Conservation (phyloP, 106 monocot genomes). For the Xerophyta viscosa region DNA sequence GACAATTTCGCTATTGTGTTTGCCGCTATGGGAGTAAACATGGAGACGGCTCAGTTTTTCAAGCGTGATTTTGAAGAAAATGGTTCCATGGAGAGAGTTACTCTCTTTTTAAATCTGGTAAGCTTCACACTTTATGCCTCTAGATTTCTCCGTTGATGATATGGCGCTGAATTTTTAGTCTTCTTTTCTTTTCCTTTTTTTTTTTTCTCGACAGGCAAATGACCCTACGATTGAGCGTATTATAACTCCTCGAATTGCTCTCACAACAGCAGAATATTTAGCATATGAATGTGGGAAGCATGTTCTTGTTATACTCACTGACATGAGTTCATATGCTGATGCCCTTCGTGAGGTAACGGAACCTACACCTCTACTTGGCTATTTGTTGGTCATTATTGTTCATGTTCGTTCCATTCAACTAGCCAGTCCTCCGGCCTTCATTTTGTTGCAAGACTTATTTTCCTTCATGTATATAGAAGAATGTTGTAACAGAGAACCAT, state of each 20-base stretch:
- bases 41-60: conserved; percentile 99
- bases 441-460: no score
- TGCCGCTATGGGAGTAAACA: conserved; percentile 99
- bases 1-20: conserved; percentile 97
- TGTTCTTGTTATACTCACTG: conserved; percentile 94
- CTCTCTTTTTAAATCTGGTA: conserved; percentile 97
- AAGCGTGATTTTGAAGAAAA: conserved; percentile 99
- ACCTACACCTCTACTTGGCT: not conserved
- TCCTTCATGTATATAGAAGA: no score
- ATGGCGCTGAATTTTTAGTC: no score
- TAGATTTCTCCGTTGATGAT: no score
- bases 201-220: conserved; percentile 61
- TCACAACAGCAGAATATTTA: conserved; percentile 95
- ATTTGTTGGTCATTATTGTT: no score
- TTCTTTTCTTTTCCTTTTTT: conserved; percentile 3
- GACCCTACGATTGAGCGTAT: conserved; percentile 98
- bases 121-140: not conserved
- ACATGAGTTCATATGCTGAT: conserved; percentile 99
- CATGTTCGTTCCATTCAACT: no score
- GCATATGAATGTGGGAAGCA: conserved; percentile 99
- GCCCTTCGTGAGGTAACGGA: conserved; percentile 91
- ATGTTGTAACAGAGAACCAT: no score
- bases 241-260: conserved; percentile 95
- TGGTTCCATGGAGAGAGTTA: conserved; percentile 99
- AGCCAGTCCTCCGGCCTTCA: no score